Evolutionary conservation across 2,329 filamentous ascomycete species (phyloP), one percentile per base, ranked within the genome.

Genomic region (Ceratocystis albifundus): DNA sequence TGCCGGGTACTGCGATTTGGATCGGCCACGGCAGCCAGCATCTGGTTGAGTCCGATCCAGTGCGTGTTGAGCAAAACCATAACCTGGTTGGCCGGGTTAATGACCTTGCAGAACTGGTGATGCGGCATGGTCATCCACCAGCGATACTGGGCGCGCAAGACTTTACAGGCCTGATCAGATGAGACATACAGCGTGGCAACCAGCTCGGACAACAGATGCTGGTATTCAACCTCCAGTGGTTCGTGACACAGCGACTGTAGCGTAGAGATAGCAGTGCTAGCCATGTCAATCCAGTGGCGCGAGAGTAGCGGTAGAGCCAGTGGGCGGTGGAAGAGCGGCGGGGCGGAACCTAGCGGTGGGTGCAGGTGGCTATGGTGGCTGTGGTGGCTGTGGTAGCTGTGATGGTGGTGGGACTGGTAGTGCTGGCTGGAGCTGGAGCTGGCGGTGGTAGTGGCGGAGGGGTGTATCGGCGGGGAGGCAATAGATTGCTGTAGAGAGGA

Each of bases 81-180:
- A 17, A 77, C 74, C 70, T 80, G 80, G 70, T 78, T 79, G 32
- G 70, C 69, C 32, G 77, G 73, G 71, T 82, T 77, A 69, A 83
- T 76, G 64, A 84, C 72, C 62, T 75, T 74, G 69, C 80, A 77
- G 72, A 84, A 84, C 61, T 77, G 74, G 45, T 76, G 75, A 69
- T 84, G 81, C 7, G 80, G 78, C 6, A 84, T 75, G 71, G 80
- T 76, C 76, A 83, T 83, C 81, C 81, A 84, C 82, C 81, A 84
- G 3, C 72, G 76, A 71, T 82, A 83, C 70, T 82, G 80, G 65
- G 75, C 73, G 53, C 75, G 75, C 64, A 83, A 76, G n/a, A 77
- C 74, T 68, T 78, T 74, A 70, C 82, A 83, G 17, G 80, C 81
- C 36, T 63, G 61, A 8, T 44, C 32, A 20, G 82, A 81, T 64